These are phyloP conservation scores for Elasticomyces elasticus DNA, from an alignment of 495 filamentous ascomycete genomes.

Conservation along the genomic window DNA sequence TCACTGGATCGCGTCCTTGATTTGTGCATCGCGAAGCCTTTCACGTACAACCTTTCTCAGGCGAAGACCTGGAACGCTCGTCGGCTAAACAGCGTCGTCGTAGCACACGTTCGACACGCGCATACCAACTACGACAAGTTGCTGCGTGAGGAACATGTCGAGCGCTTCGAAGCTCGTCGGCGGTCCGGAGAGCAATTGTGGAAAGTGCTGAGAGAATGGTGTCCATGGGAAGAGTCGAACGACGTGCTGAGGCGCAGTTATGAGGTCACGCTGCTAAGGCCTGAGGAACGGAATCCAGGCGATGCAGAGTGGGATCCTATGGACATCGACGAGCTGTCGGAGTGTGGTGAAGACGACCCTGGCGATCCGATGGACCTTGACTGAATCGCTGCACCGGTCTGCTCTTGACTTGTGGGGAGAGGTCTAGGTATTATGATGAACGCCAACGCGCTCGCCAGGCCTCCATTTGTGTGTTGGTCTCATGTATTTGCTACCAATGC, in stretches of 20 bases:
- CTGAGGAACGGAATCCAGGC: slow-evolving; percentile 13
- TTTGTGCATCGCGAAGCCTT: slow-evolving; percentile 17
- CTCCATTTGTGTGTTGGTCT: too few relatives aligned
- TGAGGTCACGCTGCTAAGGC: slow-evolving; percentile 14
- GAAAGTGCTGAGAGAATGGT: slow-evolving; percentile 23
- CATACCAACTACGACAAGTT: slow-evolving; percentile 79
- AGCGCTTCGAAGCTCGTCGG: slow-evolving; percentile 49
- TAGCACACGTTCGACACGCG: slow-evolving; percentile 75
- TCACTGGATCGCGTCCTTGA: slow-evolving; percentile 18
- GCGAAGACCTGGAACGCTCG: slow-evolving; percentile 15
- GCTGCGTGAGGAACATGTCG: slow-evolving; percentile 50
- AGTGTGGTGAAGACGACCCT: neutral
- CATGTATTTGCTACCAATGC: too few relatives aligned
- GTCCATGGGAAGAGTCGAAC: slow-evolving; percentile 22
- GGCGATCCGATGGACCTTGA: slow-evolving; percentile 22
- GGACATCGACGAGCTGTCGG: slow-evolving; percentile 18
- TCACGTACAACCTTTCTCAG: slow-evolving; percentile 19
- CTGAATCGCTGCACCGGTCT: too few relatives aligned
- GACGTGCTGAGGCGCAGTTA: slow-evolving; percentile 16
- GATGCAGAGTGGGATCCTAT: slow-evolving; percentile 22
- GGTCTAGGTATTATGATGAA: too few relatives aligned
- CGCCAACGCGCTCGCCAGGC: too few relatives aligned
- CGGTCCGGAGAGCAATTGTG: slow-evolving; percentile 9
- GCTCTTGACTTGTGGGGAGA: neutral
- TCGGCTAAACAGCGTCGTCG: slow-evolving; percentile 15